A percentile compares a stretch with the other conserved stretches of the same genome.
Evolutionary conservation across 805 yeast genomes (phyloP).

Genomic region (Suhomyces faveliae): DNA sequence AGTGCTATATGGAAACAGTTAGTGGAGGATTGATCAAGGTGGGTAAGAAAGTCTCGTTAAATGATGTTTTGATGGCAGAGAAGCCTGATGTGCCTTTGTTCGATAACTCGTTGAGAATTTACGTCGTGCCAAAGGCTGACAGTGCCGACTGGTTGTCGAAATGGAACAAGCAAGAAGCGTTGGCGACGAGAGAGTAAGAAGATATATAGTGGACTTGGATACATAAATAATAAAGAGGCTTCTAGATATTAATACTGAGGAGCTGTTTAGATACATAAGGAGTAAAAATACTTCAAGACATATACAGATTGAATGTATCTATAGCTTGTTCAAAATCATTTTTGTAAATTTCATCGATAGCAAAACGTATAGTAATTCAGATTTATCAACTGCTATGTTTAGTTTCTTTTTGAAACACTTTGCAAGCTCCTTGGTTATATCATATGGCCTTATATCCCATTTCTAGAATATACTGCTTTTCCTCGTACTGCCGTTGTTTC

Average conservation of each 20-base stretch:
- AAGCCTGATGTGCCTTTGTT: slow-evolving; percentile 72
- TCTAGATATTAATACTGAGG: no score
- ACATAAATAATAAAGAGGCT: background rate
- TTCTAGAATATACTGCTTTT: slow-evolving; percentile 44
- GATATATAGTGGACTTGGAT: background rate
- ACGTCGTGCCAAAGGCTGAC: slow-evolving; percentile 73
- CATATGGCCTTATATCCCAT: slow-evolving; percentile 37
- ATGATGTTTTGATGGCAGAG: slow-evolving; percentile 60
- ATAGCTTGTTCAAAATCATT: background rate
- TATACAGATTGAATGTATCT: no score
- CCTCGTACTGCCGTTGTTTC: slow-evolving; percentile 40
- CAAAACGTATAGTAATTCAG: no score
- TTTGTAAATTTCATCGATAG: no score
- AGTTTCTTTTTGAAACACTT: no score
- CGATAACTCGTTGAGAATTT: slow-evolving; percentile 69
- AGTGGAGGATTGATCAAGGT: slow-evolving; percentile 83
- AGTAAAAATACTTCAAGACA: background rate
- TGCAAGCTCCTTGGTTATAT: no score
- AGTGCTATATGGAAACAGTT: slow-evolving; percentile 78
- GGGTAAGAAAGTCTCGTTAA: slow-evolving; percentile 71
- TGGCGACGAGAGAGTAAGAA: slow-evolving; percentile 38
- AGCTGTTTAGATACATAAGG: background rate
- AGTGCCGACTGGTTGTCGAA: slow-evolving; percentile 60
- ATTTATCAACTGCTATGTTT: no score
- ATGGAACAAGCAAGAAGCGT: slow-evolving; percentile 64